Evolutionary conservation across 768 basidiomycete species (phyloP), one percentile per base, ranked within the genome.

Genomic region (Lactarius quietus): DNA sequence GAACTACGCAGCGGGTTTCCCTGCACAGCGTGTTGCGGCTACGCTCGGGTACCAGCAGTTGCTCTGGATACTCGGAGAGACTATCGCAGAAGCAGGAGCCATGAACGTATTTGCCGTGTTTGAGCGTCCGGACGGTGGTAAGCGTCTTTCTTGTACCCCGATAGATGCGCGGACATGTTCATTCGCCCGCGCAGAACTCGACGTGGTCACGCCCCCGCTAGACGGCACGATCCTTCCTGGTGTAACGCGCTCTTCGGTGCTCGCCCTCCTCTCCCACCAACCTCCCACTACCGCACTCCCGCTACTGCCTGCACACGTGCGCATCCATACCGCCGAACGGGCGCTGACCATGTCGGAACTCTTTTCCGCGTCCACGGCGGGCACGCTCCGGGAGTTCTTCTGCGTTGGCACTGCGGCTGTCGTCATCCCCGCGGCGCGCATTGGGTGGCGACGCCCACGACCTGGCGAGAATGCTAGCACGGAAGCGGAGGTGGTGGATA

Each of bases 191-290:
- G 41, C 70, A 91, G 88, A 79, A n/a, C 74, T 85, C 64, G 93
- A 98, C 74, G 81, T 97, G 60, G 81, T 93, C 68, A 97, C 96
- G 1, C 92, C 95, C 2, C 90, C 93, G 17, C 78, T 97, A 65
- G 93, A 91, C 73, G 94, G 95, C 57, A 89, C 92, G 76, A 93
- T 98, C 71, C 84, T 98, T 2, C 94, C 95, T 2, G 93, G 95
- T 53, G 86, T 98, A 29, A 97, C 95, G 8, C 87, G 95, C 67
- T 89, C 90, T 71, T 94, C 92, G 31, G 86, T 92, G 51, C 83
- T 97, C 43, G 71, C 80, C 0, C 86, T 98, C 52, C 83, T 85
- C 5, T 78, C 84, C 18, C 86, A 85, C 10, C 91, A 92, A 68
- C 77, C 79, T 0, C 82, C 66, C 17, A 75, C 75, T 39, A 72